A percentile compares a stretch with the other conserved stretches of the same genome.
These are phyloP conservation scores for Plasmodium chabaudi DNA, from an alignment of 169 alveolate genomes.

Conservation along the genomic window DNA sequence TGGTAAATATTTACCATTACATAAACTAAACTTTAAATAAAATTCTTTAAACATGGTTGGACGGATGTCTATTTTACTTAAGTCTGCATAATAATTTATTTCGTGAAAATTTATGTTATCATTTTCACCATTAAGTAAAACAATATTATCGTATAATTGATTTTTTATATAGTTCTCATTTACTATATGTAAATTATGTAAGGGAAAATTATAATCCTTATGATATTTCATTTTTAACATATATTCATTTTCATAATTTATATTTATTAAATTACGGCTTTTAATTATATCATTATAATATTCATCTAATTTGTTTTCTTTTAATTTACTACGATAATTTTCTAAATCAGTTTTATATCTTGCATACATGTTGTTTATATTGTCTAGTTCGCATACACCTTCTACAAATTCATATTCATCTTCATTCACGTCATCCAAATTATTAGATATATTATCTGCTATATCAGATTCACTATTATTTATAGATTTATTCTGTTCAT, in stretches of 20 bases:
- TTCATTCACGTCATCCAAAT: not conserved
- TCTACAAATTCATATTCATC: conserved; percentile 1
- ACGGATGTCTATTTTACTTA: conserved; percentile 55
- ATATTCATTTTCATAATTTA: conserved; percentile 57
- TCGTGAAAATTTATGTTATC: conserved; percentile 37
- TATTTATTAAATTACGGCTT: conserved; percentile 24
- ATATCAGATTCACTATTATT: not conserved
- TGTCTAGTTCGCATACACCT: not conserved
- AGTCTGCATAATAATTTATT: conserved; percentile 31
- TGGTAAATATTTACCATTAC: conserved; percentile 70
- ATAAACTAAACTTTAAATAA: conserved; percentile 29
- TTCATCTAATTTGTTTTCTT: conserved; percentile 35
- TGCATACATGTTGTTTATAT: not conserved
- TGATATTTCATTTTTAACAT: conserved; percentile 57
- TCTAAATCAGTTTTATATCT: conserved; percentile 26
- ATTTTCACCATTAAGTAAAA: conserved; percentile 17
- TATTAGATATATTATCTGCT: not conserved
- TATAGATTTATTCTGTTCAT: not conserved
- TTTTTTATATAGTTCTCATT: conserved; percentile 36
- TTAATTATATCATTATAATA: conserved; percentile 34
- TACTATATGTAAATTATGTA: conserved; percentile 42
- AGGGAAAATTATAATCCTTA: conserved; percentile 32
- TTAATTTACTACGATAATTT: conserved; percentile 19
- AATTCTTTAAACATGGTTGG: conserved; percentile 59
- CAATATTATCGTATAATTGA: conserved; percentile 18